Evolutionary conservation across 1,284 basidiomycete species (phyloP).

Genomic region (Boletellus dicymbophilus): DNA sequence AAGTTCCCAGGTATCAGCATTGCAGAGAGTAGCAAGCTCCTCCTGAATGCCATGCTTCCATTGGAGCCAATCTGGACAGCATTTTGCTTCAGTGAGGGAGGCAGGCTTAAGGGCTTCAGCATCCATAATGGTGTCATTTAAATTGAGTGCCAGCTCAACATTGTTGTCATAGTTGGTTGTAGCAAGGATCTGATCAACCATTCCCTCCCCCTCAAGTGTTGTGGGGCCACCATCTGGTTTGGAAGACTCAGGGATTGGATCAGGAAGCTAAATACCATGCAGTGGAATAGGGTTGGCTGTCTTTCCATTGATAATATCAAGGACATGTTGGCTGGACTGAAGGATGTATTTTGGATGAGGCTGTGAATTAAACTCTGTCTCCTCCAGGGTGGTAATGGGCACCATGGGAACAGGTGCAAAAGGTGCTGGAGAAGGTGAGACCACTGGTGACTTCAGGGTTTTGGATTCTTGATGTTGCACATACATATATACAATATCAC

Average conservation of each 20-base stretch:
- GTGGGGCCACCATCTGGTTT: background rate
- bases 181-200: background rate
- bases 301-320: background rate
- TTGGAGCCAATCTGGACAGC: constrained; percentile 1
- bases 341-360: background rate
- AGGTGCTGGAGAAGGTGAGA: no score
- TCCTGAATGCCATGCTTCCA: constrained; percentile 11
- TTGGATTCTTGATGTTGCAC: background rate
- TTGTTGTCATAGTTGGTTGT: background rate
- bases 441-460: no score
- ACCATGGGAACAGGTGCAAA: no score
- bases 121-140: background rate
- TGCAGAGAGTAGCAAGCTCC: background rate
- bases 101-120: background rate
- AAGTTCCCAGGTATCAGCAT: no score
- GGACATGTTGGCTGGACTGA: background rate
- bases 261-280: background rate
- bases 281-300: background rate
- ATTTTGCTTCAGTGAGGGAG: background rate
- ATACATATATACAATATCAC: no score
- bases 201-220: background rate
- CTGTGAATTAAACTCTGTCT: background rate
- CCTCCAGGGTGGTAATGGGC: background rate
- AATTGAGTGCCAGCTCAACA: background rate
- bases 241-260: background rate